phyloP scores from a whole-genome alignment of 352 stramenopile genomes.

The Blastocystis sp. region DNA sequence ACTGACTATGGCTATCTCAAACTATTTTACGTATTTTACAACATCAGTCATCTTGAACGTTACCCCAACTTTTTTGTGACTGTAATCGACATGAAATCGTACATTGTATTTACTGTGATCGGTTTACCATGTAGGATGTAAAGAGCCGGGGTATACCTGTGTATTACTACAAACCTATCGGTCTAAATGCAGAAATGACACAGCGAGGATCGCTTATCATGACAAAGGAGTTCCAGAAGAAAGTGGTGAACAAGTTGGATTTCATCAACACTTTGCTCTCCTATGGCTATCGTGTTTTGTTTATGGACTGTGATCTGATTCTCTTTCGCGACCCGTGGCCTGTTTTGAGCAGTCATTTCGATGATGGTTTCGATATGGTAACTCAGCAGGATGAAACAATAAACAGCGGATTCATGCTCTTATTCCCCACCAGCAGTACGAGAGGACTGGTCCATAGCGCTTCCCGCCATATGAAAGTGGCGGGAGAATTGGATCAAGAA shows the following conservation, averaged over 20 bases:
- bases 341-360: background rate
- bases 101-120: background rate
- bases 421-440: slow-evolving; percentile 5
- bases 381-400: slow-evolving; percentile 14
- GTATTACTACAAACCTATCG: background rate
- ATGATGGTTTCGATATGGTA: background rate
- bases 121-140: background rate
- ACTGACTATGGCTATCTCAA: slow-evolving; percentile 32
- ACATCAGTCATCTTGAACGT: slow-evolving; percentile 9
- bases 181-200: background rate
- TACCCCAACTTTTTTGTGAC: slow-evolving; percentile 56
- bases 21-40: slow-evolving; percentile 10
- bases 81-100: background rate
- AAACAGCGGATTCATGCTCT: slow-evolving; percentile 49
- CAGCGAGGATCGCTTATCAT: background rate
- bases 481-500: slow-evolving; percentile 5
- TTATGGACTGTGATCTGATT: slow-evolving; percentile 51
- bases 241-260: slow-evolving; percentile 26
- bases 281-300: background rate
- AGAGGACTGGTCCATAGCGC: background rate
- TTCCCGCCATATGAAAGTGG: background rate
- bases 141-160: background rate
- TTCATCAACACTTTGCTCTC: background rate
- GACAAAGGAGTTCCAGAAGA: background rate
- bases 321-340: slow-evolving; percentile 32